Evolutionary conservation across 768 basidiomycete species (phyloP), one percentile per base, ranked within the genome.

Genomic region (Amanita inopinata): DNA sequence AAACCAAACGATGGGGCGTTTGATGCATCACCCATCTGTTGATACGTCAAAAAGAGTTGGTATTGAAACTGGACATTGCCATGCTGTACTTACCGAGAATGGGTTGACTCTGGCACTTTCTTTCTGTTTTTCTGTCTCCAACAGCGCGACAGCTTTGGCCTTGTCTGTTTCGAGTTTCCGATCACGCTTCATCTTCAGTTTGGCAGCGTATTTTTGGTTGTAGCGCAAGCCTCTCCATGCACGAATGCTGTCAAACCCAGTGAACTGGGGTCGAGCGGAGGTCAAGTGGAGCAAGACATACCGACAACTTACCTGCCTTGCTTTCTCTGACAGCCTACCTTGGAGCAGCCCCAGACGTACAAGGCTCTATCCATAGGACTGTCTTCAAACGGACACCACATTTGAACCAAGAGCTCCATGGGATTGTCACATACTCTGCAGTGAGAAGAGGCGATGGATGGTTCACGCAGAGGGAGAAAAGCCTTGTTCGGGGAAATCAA

Each of bases 311-410:
- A 86, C 89, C 87, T 83, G 53, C 85, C 86, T 15, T 70, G 64
- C 60, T 83, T 80, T 42, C 73, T 67, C 56, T 92, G 88, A 61
- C 90, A 94, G 10, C 64, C 56, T 3, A 71, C 60, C 25, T 71
- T 67, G 2, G 83, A 66, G 53, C 90, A 94, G 8, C 78, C 88
- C 82, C 87, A 93, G 15, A 90, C 69, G 52, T 91, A 92, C 35
- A 92, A 62, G 2, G 80, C 83, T 40, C 91, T 74, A 54, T 94
- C 90, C 72, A 82, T 79, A 4, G 82, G 74, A 51, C 86, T 92
- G 27, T 80, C 68, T 54, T 91, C 83, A 51, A 92, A 77, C 0
- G 91, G 91, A 58, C 86, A 91, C 85, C 87, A 92, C 53, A 94
- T 71, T 55, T 93, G 89, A 8, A 86, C 70, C 27, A 92, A 71